Base-by-base conservation (phyloP, 2,329 filamentous ascomycete species). In the Exserohilum rostratum region DNA sequence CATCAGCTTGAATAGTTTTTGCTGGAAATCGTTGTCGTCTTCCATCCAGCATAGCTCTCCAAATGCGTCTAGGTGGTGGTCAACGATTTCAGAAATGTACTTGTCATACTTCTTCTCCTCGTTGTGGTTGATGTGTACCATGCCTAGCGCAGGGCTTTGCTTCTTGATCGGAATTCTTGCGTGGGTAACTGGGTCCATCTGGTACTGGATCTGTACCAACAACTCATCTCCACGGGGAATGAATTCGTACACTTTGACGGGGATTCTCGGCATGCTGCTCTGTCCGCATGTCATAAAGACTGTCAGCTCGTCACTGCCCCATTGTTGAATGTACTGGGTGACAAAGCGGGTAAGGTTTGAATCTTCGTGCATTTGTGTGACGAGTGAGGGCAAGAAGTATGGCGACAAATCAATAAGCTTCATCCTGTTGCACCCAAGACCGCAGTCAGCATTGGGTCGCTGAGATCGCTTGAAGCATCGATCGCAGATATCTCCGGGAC, bases 191-290 rank as follows among this genome's bases (percentile, higher is more conserved):
- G 64, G 62, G 43, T 80, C 69, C n/a, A 75, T 76, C 6, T 69
- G 62, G 58, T 77, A 80, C 55, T 81, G 78, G 31, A 76, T 67
- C 48, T 80, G 78, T 6, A 66, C 65, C 6, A 78, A 52, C 11
- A 80, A 61, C 35, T 78, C 75, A 3, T 70, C 57, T 6, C 72
- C 77, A 31, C 68, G 71, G 0, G 80, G 79, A 7, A 69, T 46
- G 46, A 81, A 82, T 50, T 82, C 79, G 57, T 80, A 78, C 15
- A 81, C 68, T 49, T 77, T 76, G 66, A 79, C 79, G 1, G 68
- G 61, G 9, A 82, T 72, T 4, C 75, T 69, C n/a, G 77, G 77
- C 54, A 77, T 74, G 17, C 68, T 74, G 22, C 56, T 51, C 54
- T 78, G 76, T 20, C 78, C 75, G 37, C 75, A 76, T 10, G 76